These are phyloP conservation scores for Dunaliella primolecta DNA, from an alignment of 139 green algal species.

Conservation along the genomic window DNA sequence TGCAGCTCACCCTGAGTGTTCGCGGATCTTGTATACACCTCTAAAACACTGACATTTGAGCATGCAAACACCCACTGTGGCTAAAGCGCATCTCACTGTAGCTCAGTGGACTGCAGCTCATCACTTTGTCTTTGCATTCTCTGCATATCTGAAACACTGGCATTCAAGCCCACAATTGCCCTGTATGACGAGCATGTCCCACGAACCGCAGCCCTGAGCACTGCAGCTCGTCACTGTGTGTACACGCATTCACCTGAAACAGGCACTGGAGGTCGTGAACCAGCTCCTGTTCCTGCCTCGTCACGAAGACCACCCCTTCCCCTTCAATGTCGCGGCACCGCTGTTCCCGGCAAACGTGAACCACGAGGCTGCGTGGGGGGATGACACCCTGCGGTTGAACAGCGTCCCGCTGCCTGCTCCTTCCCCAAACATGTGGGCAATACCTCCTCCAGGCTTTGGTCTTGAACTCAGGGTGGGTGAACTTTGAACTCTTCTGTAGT, in stretches of 20 bases:
- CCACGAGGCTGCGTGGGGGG: neutral
- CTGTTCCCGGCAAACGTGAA: neutral
- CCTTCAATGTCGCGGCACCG: neutral
- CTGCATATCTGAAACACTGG: neutral
- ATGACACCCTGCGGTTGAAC: neutral
- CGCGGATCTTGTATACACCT: neutral
- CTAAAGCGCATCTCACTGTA: neutral
- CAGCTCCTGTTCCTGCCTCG: neutral
- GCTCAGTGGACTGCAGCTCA: neutral
- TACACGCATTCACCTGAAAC: neutral
- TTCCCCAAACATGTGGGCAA: neutral
- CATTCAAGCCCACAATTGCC: neutral
- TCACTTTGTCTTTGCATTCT: neutral
- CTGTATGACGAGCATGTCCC: no score
- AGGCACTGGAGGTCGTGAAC: neutral
- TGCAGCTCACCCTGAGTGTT: neutral
- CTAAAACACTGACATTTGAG: neutral
- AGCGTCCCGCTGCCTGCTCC: neutral
- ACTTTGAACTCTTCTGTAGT: no score
- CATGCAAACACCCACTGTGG: neutral
- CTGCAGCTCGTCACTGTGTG: neutral
- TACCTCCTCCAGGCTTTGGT: neutral
- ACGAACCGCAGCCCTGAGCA: no score
- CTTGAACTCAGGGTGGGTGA: neutral
- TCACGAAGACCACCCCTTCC: neutral